Percentiles rank a stretch among this genome's conserved stretches.
These are phyloP conservation scores for Buddleja alternifolia DNA, from an alignment of 257 asterid genomes.

Conservation along the genomic window DNA sequence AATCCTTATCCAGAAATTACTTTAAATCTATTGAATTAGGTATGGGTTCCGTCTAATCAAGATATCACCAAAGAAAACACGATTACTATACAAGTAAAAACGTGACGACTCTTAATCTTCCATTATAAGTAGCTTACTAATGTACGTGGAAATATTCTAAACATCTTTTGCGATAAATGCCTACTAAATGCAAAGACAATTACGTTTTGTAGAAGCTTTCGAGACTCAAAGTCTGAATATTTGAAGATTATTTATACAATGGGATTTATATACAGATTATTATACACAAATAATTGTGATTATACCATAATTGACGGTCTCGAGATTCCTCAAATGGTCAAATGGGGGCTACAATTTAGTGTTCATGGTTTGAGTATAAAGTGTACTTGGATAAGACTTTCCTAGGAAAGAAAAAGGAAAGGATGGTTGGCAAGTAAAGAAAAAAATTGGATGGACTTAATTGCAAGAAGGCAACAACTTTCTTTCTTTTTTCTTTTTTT, in stretches of 20 bases:
- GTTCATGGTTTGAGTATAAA: background rate
- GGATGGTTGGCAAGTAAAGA: conserved; percentile 39
- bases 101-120: background rate
- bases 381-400: conserved; percentile 25
- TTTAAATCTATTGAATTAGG: background rate
- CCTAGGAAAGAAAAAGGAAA: conserved; percentile 1
- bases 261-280: too few species aligned
- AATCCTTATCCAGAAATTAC: background rate
- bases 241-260: too few species aligned
- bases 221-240: too few species aligned
- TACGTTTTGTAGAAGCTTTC: too few species aligned
- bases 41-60: background rate
- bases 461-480: conserved; percentile 22
- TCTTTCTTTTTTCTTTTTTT: too few species aligned
- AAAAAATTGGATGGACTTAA: conserved; percentile 34
- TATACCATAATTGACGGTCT: too few species aligned
- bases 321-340: too few species aligned
- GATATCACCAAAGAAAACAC: background rate
- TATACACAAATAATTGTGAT: too few species aligned
- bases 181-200: background rate
- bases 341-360: background rate
- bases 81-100: background rate
- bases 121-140: background rate
- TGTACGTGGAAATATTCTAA: conserved; percentile 1
- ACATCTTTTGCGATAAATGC: conserved; percentile 11